Percentiles rank a stretch among this genome's conserved stretches.
phyloP scores from a whole-genome alignment of 2,329 filamentous ascomycete species.

The Pseudogymnoascus sp. region DNA sequence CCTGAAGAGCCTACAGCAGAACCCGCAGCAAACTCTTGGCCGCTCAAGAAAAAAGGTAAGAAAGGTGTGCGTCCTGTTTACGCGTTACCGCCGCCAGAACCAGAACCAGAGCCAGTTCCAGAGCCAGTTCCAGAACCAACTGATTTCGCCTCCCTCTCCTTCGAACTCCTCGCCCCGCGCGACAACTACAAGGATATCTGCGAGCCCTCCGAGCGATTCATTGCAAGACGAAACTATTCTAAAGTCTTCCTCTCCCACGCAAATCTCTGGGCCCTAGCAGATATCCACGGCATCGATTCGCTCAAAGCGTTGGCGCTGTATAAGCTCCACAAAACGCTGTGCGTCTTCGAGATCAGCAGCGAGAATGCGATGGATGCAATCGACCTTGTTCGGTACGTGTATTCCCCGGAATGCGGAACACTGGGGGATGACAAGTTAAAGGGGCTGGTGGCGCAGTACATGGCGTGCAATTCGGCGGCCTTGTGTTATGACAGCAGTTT shows the following conservation, averaged over 20 bases:
- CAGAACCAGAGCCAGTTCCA: not conserved
- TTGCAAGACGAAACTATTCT: constrained; percentile 14
- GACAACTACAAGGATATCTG: constrained; percentile 12
- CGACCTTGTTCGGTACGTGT: constrained; percentile 14
- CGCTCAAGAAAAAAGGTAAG: not conserved
- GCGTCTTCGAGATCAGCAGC: constrained; percentile 13
- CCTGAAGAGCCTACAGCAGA: not conserved
- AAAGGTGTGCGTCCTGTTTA: not conserved
- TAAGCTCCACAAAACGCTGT: constrained; percentile 20
- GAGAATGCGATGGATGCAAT: constrained; percentile 16
- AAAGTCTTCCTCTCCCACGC: constrained; percentile 15
- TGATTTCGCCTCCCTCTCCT: constrained; percentile 13
- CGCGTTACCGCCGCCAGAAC: not conserved
- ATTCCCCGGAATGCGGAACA: not conserved
- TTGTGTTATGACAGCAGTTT: constrained; percentile 15
- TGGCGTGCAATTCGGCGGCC: constrained; percentile 13
- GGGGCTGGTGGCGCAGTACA: constrained; percentile 16
- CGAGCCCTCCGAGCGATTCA: constrained; percentile 14
- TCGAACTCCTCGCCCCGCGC: constrained; percentile 6
- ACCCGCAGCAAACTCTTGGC: not conserved
- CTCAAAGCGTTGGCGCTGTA: constrained; percentile 18
- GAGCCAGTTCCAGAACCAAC: not conserved
- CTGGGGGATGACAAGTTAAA: constrained; percentile 11
- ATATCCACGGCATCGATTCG: constrained; percentile 13
- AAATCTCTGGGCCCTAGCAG: constrained; percentile 15